Evolutionary conservation across 2,329 filamentous ascomycete species (phyloP).

Genomic region (Cladosporium cucumerinum): DNA sequence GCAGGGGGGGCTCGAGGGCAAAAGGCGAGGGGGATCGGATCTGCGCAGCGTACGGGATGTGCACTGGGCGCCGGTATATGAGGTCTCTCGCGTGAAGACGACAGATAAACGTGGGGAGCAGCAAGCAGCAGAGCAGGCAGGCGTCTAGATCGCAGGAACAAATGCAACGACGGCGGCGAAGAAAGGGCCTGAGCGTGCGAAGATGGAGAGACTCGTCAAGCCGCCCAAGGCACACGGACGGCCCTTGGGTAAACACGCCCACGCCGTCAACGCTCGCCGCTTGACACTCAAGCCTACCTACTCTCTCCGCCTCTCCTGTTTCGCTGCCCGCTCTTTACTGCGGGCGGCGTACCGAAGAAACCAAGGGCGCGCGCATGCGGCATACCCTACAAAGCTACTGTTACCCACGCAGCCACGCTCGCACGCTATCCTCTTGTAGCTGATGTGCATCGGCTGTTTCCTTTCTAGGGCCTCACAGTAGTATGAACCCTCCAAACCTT

Average conservation of each 20-base stretch:
- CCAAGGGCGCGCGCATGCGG: background rate
- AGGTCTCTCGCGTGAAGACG: constrained; percentile 6
- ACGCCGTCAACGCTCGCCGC: too few species aligned
- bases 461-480: background rate
- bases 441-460: background rate
- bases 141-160: constrained; percentile 5
- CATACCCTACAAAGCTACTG: background rate
- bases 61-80: background rate
- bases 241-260: too few species aligned
- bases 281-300: too few species aligned
- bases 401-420: background rate
- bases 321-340: background rate
- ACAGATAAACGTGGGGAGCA: background rate
- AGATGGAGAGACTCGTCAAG: background rate
- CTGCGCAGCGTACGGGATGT: background rate
- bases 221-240: background rate
- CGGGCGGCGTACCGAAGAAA: background rate
- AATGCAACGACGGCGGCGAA: background rate
- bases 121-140: background rate
- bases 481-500: background rate
- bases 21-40: background rate
- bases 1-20: background rate
- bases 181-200: constrained; percentile 4
- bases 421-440: background rate
- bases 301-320: background rate